Evolutionary conservation across 441 rosid genomes (phyloP), one percentile per base, ranked within the genome.

Genomic region (Jatropha multifida): DNA sequence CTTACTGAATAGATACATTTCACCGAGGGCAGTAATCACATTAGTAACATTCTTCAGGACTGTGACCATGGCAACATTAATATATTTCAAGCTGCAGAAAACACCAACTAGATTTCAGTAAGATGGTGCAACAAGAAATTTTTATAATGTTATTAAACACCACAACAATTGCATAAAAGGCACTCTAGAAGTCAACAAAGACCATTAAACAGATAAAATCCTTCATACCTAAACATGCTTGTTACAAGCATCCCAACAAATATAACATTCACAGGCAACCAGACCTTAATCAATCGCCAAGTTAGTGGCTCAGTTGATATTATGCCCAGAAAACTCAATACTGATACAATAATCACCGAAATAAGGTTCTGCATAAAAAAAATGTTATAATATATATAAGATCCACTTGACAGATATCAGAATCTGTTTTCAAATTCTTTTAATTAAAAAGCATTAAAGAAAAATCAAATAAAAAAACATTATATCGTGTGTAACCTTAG

Each of bases 211-310:
- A 60, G 41, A 72, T 46, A 64, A 63, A 6, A 32, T 18, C 5
- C 9, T 37, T 74, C 87, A 61, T 89, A 96, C 99, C 99, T 94
- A 84, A 94, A 96, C 99, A 96, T 92, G 87, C 99, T 94, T 71
- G 99, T 94, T 80, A 96, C 65, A 51, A 96, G 99, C 99, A 96
- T 96, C 67, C 99, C 97, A 69, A 96, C 99, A 82, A 96, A 96
- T 78, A 96, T 91, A 75, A 88, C 85, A 76, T 96, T 96, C 78
- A 96, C 99, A 3, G 99, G 98, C 78, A 94, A 80, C 99, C 99
- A 96, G 82, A 90, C 94, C 84, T 89, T 96, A 51, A 92, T 85
- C 89, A 96, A 81, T 78, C 83, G 88, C 92, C 88, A 87, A 10
- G 96, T 94, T 61, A 96, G 85, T 12, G 99, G 96, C 83, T 96